Conservation (phyloP, 192 early-diverging fungal genomes). For the Podila minutissima region DNA sequence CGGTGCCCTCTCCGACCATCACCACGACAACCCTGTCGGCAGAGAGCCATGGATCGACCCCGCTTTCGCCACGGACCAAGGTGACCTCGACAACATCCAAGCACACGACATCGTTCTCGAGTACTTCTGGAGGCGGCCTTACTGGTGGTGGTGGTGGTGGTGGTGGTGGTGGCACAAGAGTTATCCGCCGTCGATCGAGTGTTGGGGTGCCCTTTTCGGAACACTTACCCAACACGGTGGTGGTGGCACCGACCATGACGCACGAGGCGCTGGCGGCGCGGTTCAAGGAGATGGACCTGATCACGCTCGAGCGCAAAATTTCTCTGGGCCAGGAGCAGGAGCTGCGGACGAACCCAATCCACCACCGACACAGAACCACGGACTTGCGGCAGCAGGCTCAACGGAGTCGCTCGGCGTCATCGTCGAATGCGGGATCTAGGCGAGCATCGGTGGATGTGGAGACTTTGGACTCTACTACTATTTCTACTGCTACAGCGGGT, state of each 20-base stretch:
- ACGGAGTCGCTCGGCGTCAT: constrained; percentile 2
- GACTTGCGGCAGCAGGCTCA: constrained; percentile 23
- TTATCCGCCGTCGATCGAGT: background rate
- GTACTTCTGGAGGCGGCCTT: background rate
- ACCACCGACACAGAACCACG: constrained; percentile 29
- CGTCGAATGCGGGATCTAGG: constrained; percentile 24
- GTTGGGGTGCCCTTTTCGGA: constrained; percentile 10
- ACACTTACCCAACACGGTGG: constrained; percentile 14
- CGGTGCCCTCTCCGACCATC: constrained; percentile 20
- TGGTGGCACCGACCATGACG: constrained; percentile 32
- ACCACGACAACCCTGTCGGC: constrained; percentile 16
- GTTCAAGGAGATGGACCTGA: constrained; percentile 48
- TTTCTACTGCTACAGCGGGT: background rate
- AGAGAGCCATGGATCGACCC: constrained; percentile 10
- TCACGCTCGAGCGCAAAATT: constrained; percentile 15
- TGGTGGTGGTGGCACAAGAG: background rate
- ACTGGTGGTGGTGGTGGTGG: too few species aligned
- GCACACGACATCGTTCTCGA: background rate
- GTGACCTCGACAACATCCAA: background rate
- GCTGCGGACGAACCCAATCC: constrained; percentile 37
- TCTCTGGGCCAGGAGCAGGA: constrained; percentile 12
- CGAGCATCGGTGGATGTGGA: constrained; percentile 25
- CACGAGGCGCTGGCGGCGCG: constrained; percentile 46
- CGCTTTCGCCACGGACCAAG: constrained; percentile 4
- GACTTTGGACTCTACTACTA: background rate